Conservation (phyloP, 805 yeast species). For the Myxozyma vanderwaltii region DNA sequence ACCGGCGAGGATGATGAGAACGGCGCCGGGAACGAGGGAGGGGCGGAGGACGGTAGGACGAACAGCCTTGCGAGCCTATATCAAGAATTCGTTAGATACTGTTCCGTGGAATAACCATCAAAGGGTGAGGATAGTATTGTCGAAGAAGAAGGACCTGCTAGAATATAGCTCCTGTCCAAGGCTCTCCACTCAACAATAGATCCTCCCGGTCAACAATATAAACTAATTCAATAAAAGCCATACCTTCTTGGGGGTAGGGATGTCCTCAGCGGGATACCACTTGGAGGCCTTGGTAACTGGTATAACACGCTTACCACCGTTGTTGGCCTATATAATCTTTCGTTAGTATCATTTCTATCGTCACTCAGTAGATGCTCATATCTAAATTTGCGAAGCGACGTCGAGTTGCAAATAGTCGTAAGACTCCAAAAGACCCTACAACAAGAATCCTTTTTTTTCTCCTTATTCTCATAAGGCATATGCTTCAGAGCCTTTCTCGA, state of each 20-base stretch:
- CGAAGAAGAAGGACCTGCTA: not conserved
- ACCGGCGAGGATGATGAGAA: conserved; percentile 95
- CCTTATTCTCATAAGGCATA: no score
- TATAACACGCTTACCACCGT: conserved; percentile 43
- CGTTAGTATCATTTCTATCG: not conserved
- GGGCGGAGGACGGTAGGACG: conserved; percentile 95
- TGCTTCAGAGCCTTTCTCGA: no score
- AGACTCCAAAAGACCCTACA: no score
- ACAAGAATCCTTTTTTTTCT: no score
- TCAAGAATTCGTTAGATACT: not conserved
- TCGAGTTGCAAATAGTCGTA: no score
- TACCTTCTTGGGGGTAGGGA: conserved; percentile 75
- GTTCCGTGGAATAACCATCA: not conserved
- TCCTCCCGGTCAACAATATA: no score
- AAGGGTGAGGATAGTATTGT: not conserved
- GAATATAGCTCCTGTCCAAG: no score
- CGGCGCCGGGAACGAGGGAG: conserved; percentile 97
- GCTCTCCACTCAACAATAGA: not conserved
- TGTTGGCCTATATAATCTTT: conserved; percentile 38
- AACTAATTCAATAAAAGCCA: conserved; percentile 22
- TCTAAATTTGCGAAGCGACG: not conserved
- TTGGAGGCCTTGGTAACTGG: conserved; percentile 65
- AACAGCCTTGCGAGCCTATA: conserved; percentile 72
- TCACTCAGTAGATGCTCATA: not conserved
- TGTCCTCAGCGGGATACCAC: conserved; percentile 94